A percentile compares a stretch with the other conserved stretches of the same genome.
These are phyloP conservation scores for Flaveria robusta DNA, from an alignment of 129 eudicot species.

Conservation along the genomic window DNA sequence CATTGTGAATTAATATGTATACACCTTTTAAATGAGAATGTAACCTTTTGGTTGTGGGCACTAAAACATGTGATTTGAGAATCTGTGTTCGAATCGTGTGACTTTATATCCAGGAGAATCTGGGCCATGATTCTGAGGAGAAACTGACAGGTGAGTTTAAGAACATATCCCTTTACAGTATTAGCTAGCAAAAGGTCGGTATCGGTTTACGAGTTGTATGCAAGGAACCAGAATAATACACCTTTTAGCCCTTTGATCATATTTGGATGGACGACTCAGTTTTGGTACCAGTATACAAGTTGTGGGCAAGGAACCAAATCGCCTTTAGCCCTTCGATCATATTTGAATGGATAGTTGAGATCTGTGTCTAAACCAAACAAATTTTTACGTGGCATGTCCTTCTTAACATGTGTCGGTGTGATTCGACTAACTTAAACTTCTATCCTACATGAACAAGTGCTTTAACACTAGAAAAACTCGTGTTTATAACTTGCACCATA, in stretches of 20 bases:
- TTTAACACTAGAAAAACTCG: not conserved
- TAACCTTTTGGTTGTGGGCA: slow-evolving; percentile 27
- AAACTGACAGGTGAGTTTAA: slow-evolving; percentile 21
- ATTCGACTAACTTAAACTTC: not conserved
- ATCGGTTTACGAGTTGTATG: not conserved
- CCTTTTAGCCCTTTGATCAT: not conserved
- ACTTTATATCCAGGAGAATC: slow-evolving; percentile 27
- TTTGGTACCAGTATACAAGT: not conserved
- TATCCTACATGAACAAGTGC: not conserved
- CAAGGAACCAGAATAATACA: not conserved
- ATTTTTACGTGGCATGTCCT: not conserved
- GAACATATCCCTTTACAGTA: slow-evolving; percentile 25
- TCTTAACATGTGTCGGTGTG: not conserved
- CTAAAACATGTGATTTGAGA: slow-evolving; percentile 14
- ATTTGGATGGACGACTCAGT: not conserved
- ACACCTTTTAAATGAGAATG: not conserved
- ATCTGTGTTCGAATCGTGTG: slow-evolving; percentile 19
- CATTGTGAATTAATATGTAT: slow-evolving; percentile 3
- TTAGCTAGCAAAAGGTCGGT: not conserved
- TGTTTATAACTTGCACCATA: not conserved
- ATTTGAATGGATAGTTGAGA: not conserved
- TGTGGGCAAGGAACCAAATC: not conserved
- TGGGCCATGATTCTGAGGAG: slow-evolving; percentile 22
- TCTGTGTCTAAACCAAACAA: not conserved
- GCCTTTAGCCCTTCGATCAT: not conserved